Percentiles rank a stretch among this genome's conserved stretches.
phyloP scores from a whole-genome alignment of 352 stramenopile species.

The Globisporangium paddicum region DNA sequence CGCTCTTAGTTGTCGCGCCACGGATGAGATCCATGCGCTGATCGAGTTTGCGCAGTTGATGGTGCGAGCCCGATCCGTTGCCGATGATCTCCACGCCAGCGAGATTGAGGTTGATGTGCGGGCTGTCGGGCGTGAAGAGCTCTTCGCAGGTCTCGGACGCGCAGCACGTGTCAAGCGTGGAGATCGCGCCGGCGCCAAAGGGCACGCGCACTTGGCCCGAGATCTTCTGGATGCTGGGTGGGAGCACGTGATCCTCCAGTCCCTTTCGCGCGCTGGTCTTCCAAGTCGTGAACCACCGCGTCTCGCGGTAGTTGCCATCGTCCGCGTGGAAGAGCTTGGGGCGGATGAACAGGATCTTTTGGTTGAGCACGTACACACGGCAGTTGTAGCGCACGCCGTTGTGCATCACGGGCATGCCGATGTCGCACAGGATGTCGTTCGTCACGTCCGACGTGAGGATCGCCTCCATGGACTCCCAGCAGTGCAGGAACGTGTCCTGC shows the following conservation, averaged over 20 bases:
- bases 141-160: conserved; percentile 97
- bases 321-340: conserved; percentile 93
- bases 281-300: conserved; percentile 89
- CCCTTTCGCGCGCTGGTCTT: conserved; percentile 44
- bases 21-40: conserved; percentile 89
- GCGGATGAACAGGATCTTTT: conserved; percentile 93
- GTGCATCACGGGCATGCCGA: conserved; percentile 97
- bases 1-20: conserved; percentile 91
- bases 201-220: conserved; percentile 71
- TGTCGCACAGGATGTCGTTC: conserved; percentile 95
- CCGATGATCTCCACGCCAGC: conserved; percentile 96
- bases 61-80: conserved; percentile 96
- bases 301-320: conserved; percentile 98
- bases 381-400: conserved; percentile 98
- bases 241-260: conserved; percentile 74
- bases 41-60: conserved; percentile 95
- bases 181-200: conserved; percentile 77
- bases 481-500: conserved; percentile 97
- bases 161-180: conserved; percentile 83
- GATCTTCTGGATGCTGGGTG: conserved; percentile 76
- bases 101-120: conserved; percentile 94
- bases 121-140: conserved; percentile 94
- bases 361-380: conserved; percentile 92
- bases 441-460: conserved; percentile 88
- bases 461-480: conserved; percentile 92